Evolutionary conservation across 202 grass and related monocot genomes (phyloP), one percentile per base, ranked within the genome.

Genomic region (Schoenoplectus tabernaemontani): DNA sequence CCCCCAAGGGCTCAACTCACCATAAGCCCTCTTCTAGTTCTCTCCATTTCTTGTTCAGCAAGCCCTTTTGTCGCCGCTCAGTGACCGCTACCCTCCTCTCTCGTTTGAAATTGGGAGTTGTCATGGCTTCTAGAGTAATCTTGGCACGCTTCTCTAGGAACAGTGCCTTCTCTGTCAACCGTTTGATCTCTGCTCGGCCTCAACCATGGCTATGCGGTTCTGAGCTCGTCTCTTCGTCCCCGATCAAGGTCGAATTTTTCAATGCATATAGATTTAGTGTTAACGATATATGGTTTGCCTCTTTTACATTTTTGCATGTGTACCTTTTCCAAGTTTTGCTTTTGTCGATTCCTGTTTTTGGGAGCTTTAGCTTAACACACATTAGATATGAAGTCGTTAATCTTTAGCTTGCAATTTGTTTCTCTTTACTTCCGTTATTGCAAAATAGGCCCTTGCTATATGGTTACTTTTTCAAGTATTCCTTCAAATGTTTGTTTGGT

Each of bases 51-150:
- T 80, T 80, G 78, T 34, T 51, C 41, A 32, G 28, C 78, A 80
- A 80, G 78, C 78, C 78, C 78, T 65, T 36, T 51, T 33, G 15
- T 61, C 33, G 56, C 57, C 60, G 41, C 57, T 64, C 34, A 57
- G 32, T 59, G 19, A n/a, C 56, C 11, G 1, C 11, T n/a, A 9
- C 9, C 4, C 13, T 46, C 20, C 33, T 57, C 26, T 77, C 43
- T 58, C 16, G 20, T 60, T 69, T 24, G 38, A 26, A 69, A 69
- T 4, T 4, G 19, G 9, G 57, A 39, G 38, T 48, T 8, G 23
- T 22, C 59, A 80, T 80, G 78, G 59, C 78, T 80, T 80, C 78
- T 32, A 80, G 78, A 64, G 22, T 80, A n/a, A 51, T 80, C 41
- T 5, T 80, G 16, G 78, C 41, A 16, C 78, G 78, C 30, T 16